phyloP scores from a whole-genome alignment of 2,329 filamentous ascomycete genomes.

The Dryadomyces quercus-mongolicae region DNA sequence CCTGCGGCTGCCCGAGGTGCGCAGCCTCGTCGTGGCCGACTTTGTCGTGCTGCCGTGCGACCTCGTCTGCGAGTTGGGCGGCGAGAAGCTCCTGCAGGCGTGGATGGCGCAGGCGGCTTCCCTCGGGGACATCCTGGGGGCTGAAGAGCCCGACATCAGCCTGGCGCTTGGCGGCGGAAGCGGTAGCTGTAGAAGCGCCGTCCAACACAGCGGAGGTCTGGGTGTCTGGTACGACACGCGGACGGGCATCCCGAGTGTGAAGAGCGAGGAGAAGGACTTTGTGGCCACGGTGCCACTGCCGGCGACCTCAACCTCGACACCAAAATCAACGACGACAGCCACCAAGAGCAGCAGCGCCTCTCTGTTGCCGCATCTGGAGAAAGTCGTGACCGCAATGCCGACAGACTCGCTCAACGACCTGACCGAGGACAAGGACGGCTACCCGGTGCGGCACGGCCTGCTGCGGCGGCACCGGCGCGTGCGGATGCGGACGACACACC shows the following conservation, averaged over 20 bases:
- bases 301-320: conserved; percentile 32
- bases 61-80: conserved; percentile 78
- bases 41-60: conserved; percentile 91
- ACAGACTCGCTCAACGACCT: conserved; percentile 82
- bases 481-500: conserved; percentile 69
- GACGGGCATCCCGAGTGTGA: conserved; percentile 53
- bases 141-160: conserved; percentile 19
- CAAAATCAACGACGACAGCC: not conserved
- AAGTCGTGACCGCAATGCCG: conserved; percentile 73
- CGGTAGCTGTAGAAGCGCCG: not conserved
- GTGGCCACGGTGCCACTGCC: conserved; percentile 64
- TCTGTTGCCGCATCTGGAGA: conserved; percentile 56
- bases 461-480: conserved; percentile 63
- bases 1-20: conserved; percentile 71
- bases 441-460: conserved; percentile 65
- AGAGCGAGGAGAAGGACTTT: conserved; percentile 89
- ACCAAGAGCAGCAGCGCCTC: conserved; percentile 24
- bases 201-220: conserved; percentile 57
- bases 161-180: conserved; percentile 7
- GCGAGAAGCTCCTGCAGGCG: conserved; percentile 70
- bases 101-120: conserved; percentile 83
- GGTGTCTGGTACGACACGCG: conserved; percentile 89
- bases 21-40: conserved; percentile 65
- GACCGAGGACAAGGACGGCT: conserved; percentile 59
- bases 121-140: conserved; percentile 47